phyloP scores from a whole-genome alignment of 768 basidiomycete species.

The Tricholoma matsutake region DNA sequence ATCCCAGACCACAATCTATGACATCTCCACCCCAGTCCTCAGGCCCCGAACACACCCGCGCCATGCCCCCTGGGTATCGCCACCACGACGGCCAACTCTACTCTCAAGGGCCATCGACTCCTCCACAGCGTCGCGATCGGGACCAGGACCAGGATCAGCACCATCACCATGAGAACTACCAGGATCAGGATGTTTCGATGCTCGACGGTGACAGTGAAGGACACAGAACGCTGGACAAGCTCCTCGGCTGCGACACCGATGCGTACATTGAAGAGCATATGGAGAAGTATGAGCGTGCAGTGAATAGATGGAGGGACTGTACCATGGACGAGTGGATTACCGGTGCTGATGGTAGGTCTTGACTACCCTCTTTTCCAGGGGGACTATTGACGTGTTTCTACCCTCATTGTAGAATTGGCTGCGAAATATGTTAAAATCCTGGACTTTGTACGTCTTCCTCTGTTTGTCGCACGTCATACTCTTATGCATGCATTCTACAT shows the following conservation, averaged over 20 bases:
- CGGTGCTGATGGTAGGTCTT: slow-evolving; percentile 45
- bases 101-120: slow-evolving; percentile 2
- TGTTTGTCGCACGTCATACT: not conserved
- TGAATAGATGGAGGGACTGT: slow-evolving; percentile 48
- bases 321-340: slow-evolving; percentile 51
- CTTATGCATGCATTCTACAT: not conserved
- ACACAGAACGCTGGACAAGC: slow-evolving; percentile 28
- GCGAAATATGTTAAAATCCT: slow-evolving; percentile 41
- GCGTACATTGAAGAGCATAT: slow-evolving; percentile 37
- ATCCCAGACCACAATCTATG: not conserved
- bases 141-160: slow-evolving; percentile 2
- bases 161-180: not conserved
- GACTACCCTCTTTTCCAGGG: not conserved
- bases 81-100: slow-evolving; percentile 2
- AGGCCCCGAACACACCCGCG: slow-evolving; percentile 2
- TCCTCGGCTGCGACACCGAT: slow-evolving; percentile 45
- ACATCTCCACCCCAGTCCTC: slow-evolving; percentile 5
- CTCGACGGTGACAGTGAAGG: not conserved
- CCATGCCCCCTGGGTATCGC: slow-evolving; percentile 5
- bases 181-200: not conserved
- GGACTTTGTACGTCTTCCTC: slow-evolving; percentile 41
- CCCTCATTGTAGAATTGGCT: slow-evolving; percentile 35
- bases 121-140: not conserved
- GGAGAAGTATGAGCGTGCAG: slow-evolving; percentile 42
- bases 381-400: not conserved